Conservation (phyloP, 495 filamentous ascomycete species). For the Arthonia radiata region DNA sequence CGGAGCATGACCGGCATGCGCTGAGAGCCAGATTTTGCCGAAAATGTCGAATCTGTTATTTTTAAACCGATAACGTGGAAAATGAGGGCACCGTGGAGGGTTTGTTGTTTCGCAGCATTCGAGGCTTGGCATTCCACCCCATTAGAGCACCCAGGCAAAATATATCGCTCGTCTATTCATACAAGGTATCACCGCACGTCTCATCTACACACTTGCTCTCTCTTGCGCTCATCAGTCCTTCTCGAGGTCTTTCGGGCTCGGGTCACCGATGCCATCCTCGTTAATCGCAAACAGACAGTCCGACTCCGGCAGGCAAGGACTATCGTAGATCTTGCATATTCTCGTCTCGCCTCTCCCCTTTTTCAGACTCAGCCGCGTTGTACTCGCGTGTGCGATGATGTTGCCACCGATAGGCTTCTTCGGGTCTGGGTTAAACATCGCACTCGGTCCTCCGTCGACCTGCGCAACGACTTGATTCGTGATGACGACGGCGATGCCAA, state of each 20-base stretch:
- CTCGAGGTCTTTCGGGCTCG: constrained; percentile 83
- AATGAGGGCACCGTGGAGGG: no score
- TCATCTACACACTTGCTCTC: no score
- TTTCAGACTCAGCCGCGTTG: constrained; percentile 70
- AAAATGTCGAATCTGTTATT: no score
- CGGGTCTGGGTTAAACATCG: constrained; percentile 97
- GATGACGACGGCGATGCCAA: constrained; percentile 94
- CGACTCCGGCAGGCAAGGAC: constrained; percentile 84
- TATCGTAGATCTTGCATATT: constrained; percentile 97
- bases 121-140: no score
- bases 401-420: constrained; percentile 99
- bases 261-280: constrained; percentile 90
- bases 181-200: no score
- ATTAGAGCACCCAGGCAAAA: no score
- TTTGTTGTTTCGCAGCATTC: no score
- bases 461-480: constrained; percentile 97
- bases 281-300: constrained; percentile 94
- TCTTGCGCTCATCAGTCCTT: no score
- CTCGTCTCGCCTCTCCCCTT: constrained; percentile 88
- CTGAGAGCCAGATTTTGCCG: no score
- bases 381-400: constrained; percentile 93
- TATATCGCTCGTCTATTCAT: no score
- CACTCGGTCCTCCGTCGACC: constrained; percentile 79
- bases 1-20: no score
- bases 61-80: no score